Percentiles rank a stretch among this genome's conserved stretches.
Evolutionary conservation across 495 filamentous ascomycete species (phyloP).

Genomic region (Aspergillus biplanus): DNA sequence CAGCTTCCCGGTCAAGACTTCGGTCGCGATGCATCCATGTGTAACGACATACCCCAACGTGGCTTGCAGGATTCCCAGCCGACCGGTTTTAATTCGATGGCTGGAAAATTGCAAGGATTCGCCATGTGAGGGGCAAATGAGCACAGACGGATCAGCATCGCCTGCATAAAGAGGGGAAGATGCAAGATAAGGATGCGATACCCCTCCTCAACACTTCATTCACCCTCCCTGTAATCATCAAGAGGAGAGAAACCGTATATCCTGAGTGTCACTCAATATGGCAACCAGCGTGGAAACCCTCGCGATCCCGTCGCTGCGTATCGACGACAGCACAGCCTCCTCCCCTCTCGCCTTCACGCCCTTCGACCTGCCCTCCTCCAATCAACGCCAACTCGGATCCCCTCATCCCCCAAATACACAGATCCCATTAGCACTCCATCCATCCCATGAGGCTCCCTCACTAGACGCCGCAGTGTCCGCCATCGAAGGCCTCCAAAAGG

Average conservation of each 20-base stretch:
- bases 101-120: background rate
- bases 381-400: constrained; percentile 43
- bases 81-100: background rate
- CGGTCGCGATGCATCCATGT: too few relatives aligned
- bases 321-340: background rate
- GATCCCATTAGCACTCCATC: constrained; percentile 48
- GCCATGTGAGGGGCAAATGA: constrained; percentile 14
- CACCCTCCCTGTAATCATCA: background rate
- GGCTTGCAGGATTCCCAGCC: too few relatives aligned
- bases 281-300: background rate
- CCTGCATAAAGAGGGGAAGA: too few relatives aligned
- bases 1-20: too few relatives aligned
- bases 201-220: background rate
- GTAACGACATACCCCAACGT: too few relatives aligned
- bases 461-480: constrained; percentile 37
- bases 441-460: constrained; percentile 26
- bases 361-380: constrained; percentile 70
- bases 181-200: background rate
- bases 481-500: constrained; percentile 52
- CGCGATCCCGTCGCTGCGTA: background rate
- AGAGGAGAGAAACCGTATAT: background rate
- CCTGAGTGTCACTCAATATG: background rate
- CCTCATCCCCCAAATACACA: constrained; percentile 46
- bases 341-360: constrained; percentile 45
- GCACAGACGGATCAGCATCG: background rate